Evolutionary conservation across 345 rosid genomes (phyloP).

Genomic region (Camelina hispida): DNA sequence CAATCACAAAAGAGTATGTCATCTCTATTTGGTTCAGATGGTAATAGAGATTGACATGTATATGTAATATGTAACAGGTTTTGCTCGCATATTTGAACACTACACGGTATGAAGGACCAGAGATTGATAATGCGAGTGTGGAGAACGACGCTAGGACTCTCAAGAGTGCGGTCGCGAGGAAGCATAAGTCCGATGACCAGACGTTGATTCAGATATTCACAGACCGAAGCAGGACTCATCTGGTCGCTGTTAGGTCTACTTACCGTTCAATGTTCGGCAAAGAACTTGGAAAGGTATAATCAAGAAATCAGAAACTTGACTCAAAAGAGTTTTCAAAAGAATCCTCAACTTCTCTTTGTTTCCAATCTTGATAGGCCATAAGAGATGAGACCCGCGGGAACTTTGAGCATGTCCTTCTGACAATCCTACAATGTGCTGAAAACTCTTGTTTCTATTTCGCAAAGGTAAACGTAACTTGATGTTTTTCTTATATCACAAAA

Average conservation of each 20-base stretch:
- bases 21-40: not conserved
- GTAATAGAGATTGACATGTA: not conserved
- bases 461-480: slow-evolving; percentile 43
- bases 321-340: not conserved
- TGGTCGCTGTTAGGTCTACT: slow-evolving; percentile 52
- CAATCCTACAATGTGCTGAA: slow-evolving; percentile 62
- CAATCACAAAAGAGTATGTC: slow-evolving; percentile 55
- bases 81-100: slow-evolving; percentile 60
- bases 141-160: slow-evolving; percentile 63
- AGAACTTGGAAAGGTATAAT: slow-evolving; percentile 55
- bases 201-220: slow-evolving; percentile 56
- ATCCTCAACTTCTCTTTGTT: not conserved
- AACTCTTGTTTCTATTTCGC: slow-evolving; percentile 62
- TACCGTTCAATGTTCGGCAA: slow-evolving; percentile 50
- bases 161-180: slow-evolving; percentile 48
- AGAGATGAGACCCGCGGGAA: slow-evolving; percentile 56
- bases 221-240: slow-evolving; percentile 67
- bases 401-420: slow-evolving; percentile 56
- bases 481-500: slow-evolving; percentile 1
- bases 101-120: slow-evolving; percentile 74
- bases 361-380: slow-evolving; percentile 51
- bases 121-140: slow-evolving; percentile 50
- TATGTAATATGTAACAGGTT: slow-evolving; percentile 37
- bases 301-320: slow-evolving; percentile 25
- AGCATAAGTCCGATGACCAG: slow-evolving; percentile 48